A percentile compares a stretch with the other conserved stretches of the same genome.
These are phyloP conservation scores for Pseudocercospora fuligena DNA, from an alignment of 2,329 filamentous ascomycete species.

Conservation along the genomic window DNA sequence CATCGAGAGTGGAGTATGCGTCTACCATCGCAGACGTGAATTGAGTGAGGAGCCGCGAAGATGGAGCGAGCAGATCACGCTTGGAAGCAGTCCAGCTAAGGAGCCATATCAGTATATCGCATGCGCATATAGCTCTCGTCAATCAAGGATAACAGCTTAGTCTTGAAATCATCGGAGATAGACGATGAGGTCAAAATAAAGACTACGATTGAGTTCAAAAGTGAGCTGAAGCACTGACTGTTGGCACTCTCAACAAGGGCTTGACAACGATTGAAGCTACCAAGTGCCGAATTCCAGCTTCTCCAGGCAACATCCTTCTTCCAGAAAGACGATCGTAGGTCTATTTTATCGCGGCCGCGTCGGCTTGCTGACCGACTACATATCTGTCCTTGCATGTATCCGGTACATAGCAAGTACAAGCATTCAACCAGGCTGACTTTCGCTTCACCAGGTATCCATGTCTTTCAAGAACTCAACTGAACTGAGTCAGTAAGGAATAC, in stretches of 20 bases:
- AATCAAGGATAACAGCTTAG: neutral
- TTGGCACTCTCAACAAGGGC: neutral
- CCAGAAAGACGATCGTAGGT: neutral
- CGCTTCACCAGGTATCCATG: neutral
- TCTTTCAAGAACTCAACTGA: neutral
- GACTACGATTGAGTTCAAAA: neutral
- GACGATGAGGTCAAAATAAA: constrained; percentile 1
- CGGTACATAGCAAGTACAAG: too few relatives aligned
- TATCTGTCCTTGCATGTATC: too few relatives aligned
- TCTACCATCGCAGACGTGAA: neutral
- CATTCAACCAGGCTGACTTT: neutral
- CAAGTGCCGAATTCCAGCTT: neutral
- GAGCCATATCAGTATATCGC: neutral
- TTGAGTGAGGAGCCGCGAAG: neutral
- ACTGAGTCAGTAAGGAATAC: neutral
- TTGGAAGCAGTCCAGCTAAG: neutral
- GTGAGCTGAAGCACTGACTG: neutral
- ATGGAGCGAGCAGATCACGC: neutral
- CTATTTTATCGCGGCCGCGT: neutral
- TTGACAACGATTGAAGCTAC: neutral
- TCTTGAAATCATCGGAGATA: neutral
- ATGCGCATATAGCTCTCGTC: neutral
- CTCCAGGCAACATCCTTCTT: neutral
- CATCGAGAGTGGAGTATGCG: neutral
- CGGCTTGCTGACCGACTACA: too few relatives aligned